phyloP scores from a whole-genome alignment of 495 filamentous ascomycete species.

The Penicillium canescens region DNA sequence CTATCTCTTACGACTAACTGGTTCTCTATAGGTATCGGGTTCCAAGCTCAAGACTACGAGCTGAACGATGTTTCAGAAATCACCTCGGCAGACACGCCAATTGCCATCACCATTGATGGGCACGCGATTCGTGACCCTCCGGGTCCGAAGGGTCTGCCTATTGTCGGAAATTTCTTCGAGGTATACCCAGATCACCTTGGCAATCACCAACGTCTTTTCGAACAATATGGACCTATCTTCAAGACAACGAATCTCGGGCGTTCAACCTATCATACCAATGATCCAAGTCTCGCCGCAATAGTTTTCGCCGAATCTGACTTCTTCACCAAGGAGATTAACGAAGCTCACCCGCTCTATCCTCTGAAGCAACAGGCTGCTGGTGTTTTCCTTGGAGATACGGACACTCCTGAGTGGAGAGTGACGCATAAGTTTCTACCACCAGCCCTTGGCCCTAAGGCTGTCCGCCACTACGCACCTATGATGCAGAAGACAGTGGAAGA shows the following conservation, averaged over 20 bases:
- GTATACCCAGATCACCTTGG: conserved; percentile 58
- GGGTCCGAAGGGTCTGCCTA: conserved; percentile 48
- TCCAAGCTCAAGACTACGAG: conserved; percentile 26
- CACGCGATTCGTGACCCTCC: conserved; percentile 39
- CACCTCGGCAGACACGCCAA: conserved; percentile 18
- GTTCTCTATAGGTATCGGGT: conserved; percentile 33
- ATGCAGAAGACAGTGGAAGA: conserved; percentile 48
- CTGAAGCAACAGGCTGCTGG: conserved; percentile 43
- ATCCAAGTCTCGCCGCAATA: conserved; percentile 39
- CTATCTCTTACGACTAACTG: not conserved
- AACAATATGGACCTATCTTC: conserved; percentile 52
- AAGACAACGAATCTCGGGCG: conserved; percentile 55
- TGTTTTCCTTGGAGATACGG: conserved; percentile 53
- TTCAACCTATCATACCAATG: conserved; percentile 49
- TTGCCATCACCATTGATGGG: conserved; percentile 40
- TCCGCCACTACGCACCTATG: conserved; percentile 52
- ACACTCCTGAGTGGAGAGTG: conserved; percentile 41
- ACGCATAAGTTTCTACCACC: conserved; percentile 59
- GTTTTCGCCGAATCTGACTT: conserved; percentile 46
- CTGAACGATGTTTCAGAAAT: conserved; percentile 30
- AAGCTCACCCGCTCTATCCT: conserved; percentile 47
- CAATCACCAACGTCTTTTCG: conserved; percentile 56
- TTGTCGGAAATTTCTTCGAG: conserved; percentile 53
- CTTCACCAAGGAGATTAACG: conserved; percentile 53
- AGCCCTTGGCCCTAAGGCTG: conserved; percentile 50